Evolutionary conservation across 2,329 filamentous ascomycete species (phyloP).

Genomic region (Colletotrichum lentis): DNA sequence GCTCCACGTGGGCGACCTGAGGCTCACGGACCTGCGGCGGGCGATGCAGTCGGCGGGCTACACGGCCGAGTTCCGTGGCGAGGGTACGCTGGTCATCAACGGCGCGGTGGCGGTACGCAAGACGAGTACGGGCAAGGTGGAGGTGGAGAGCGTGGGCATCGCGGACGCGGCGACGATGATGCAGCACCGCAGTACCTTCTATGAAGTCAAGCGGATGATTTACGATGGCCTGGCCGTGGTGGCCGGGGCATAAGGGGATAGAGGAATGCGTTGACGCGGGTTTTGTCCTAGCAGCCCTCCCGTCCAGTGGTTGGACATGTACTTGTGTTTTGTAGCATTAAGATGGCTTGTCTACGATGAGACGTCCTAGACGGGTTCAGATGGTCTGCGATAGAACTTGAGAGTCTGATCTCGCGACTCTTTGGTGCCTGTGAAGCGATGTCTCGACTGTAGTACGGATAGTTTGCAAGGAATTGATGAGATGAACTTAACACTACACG

Average conservation of each 20-base stretch:
- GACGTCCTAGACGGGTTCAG: background rate
- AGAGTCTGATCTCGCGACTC: background rate
- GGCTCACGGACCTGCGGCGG: constrained; percentile 85
- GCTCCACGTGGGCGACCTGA: constrained; percentile 91
- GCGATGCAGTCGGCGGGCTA: constrained; percentile 85
- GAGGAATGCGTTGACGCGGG: background rate
- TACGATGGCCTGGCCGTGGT: constrained; percentile 95
- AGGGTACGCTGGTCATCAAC: constrained; percentile 90
- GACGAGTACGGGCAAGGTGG: constrained; percentile 83
- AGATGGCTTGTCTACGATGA: background rate
- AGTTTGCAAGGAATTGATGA: background rate
- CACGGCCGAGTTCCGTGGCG: constrained; percentile 89
- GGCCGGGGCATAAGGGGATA: constrained; percentile 50
- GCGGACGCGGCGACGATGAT: constrained; percentile 51
- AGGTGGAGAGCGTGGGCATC: constrained; percentile 79
- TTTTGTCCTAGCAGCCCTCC: background rate
- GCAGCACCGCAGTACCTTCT: constrained; percentile 73
- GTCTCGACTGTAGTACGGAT: background rate
- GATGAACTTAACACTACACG: background rate
- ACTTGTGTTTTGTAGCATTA: constrained; percentile 16
- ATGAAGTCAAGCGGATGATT: constrained; percentile 87
- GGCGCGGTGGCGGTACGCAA: constrained; percentile 89
- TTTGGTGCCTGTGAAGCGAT: background rate
- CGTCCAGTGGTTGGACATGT: background rate
- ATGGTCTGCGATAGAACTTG: background rate